Conservation (phyloP, 768 basidiomycete species). For the Tremella yokohamensis region DNA sequence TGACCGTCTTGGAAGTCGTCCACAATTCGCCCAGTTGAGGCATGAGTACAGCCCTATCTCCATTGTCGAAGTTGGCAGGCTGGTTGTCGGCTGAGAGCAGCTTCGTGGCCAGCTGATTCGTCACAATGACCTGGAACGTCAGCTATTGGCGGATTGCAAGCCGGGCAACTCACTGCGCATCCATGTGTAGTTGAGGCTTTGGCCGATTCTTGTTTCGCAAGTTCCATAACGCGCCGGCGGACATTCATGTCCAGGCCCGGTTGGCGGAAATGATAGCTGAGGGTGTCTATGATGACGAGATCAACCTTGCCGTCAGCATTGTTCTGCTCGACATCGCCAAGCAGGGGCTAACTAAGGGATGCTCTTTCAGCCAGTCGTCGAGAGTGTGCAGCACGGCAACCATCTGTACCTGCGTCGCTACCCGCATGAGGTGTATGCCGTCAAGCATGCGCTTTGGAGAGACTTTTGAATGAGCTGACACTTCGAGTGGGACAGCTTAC, state of each 20-base stretch:
- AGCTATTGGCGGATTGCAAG: slow-evolving; percentile 1
- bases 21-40: slow-evolving; percentile 48
- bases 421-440: slow-evolving; percentile 42
- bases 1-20: slow-evolving; percentile 41
- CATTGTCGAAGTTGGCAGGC: slow-evolving; percentile 47
- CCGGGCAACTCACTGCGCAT: slow-evolving; percentile 35
- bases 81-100: slow-evolving; percentile 45
- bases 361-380: slow-evolving; percentile 40
- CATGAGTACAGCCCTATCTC: slow-evolving; percentile 46
- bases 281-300: slow-evolving; percentile 47
- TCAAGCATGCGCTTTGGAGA: slow-evolving; percentile 23
- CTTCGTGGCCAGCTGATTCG: slow-evolving; percentile 49
- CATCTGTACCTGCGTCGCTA: slow-evolving; percentile 46
- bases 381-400: slow-evolving; percentile 44
- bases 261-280: slow-evolving; percentile 48
- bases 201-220: slow-evolving; percentile 43
- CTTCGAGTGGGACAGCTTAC: not conserved
- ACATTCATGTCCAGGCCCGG: slow-evolving; percentile 32
- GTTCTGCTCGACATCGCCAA: not conserved
- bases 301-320: slow-evolving; percentile 20
- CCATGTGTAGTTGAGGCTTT: slow-evolving; percentile 41
- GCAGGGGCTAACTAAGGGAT: slow-evolving; percentile 31
- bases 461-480: slow-evolving; percentile 12
- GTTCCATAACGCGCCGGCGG: slow-evolving; percentile 35
- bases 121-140: slow-evolving; percentile 35